Evolutionary conservation across 2,329 filamentous ascomycete species (phyloP), one percentile per base, ranked within the genome.

Genomic region (Fonsecaea monophora): DNA sequence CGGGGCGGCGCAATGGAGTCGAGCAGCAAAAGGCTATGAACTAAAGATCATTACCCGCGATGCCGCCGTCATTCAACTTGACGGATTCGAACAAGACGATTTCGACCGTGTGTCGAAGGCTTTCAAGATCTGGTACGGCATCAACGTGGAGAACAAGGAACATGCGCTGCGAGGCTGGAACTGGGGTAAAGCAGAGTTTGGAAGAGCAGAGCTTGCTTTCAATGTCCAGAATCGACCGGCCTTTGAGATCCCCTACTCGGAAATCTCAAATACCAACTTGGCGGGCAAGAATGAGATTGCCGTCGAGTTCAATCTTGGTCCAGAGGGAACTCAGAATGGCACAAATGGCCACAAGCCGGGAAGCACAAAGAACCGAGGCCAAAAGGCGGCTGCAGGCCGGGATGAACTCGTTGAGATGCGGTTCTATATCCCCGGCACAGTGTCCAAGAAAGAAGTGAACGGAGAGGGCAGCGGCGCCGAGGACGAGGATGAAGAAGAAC

Each of bases 401-500:
- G 95, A 99, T 75, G 94, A 99, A 81, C 85, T 99, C 55, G 94
- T 97, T 18, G 95, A 99, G 82, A 97, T 99, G 92, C 90, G 95
- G 68, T 97, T 99, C 83, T 99, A 99, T 80, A 96, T 99, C 57
- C 95, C 95, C 0, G 95, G 95, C 58, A 92, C 91, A 5, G 90
- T 92, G 2, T 91, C 91, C 18, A 87, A 86, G 78, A 87, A 86
- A 72, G 85, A 87, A 73, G 91, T 92, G 77, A 76, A 77, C n/a
- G 90, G 90, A 75, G 90, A 90, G 5, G 77, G 76, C n/a, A 76
- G 76, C 71, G 84, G 83, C 40, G 89, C 85, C 58, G 90, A 94
- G 77, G 94, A 97, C 21, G 77, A 77, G 4, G 78, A 78, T 30
- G 85, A 84, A 34, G 89, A 86, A 61, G 91, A 97, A 81, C 93